Base-by-base conservation (phyloP, 2,329 filamentous ascomycete genomes). In the Epichloe glyceriae region DNA sequence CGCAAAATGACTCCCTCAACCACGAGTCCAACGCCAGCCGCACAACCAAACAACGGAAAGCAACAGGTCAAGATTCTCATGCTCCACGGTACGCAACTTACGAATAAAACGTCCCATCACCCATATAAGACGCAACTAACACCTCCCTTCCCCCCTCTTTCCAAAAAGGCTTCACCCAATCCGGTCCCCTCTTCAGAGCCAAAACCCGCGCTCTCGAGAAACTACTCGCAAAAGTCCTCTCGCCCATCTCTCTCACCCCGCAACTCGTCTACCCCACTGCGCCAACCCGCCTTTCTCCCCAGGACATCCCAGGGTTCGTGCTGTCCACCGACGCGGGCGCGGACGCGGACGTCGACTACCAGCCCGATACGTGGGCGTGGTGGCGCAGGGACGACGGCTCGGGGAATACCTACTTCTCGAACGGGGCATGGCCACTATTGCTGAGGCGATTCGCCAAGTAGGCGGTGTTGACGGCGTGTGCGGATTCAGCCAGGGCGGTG, bases 151-250 rank as follows among this genome's bases (percentile, higher is more conserved):
- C 3, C 33, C 10, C 51, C 7, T 26, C 51, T 1, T 7, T 3
- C 26, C 2, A 8, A 26, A 30, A 30, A 83, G 86, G 91, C 67
- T 96, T 83, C 77, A 95, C 91, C 7, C 91, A 97, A 73, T 94
- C 87, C 30, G 89, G 90, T 4, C 68, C 83, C 4, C 73, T 89
- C 55, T 96, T 96, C 78, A 84, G 81, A 64, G 79, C 84, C 66
- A 96, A 96, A 72, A 94, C 88, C 44, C 86, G 88, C 65, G 88
- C 88, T 11, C 74, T 96, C 1, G 81, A 89, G 60, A 95, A 96
- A 67, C 73, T 83, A 50, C 77, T 96, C 52, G 67, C 73, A 54
- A 95, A 95, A 63, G 71, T 80, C 30, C 85, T 96, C 55, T 67
- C 76, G 2, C 76, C 82, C 43, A 69, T 77, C 50, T 71, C 72